Evolutionary conservation across 2,329 filamentous ascomycete genomes (phyloP).

Genomic region (Fusarium sp.): DNA sequence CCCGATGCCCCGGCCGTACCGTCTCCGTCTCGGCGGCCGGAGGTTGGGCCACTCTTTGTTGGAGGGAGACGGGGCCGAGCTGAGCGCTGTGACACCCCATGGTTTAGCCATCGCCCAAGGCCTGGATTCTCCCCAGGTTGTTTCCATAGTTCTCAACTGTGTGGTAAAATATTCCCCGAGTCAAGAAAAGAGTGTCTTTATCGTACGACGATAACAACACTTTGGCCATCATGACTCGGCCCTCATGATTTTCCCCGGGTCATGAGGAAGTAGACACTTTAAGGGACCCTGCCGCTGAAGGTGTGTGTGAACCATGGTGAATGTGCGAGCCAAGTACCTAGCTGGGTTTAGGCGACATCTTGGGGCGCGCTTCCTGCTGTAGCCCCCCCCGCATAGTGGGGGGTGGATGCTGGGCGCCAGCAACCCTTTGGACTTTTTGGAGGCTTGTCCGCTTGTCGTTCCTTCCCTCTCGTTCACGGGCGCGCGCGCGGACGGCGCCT

Average conservation of each 20-base stretch:
- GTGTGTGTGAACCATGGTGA: constrained; percentile 9
- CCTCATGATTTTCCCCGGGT: neutral
- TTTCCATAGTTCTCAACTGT: neutral
- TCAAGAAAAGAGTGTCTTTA: neutral
- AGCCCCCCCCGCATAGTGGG: constrained; percentile 33
- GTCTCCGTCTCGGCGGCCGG: constrained; percentile 29
- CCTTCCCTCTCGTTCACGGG: constrained; percentile 5
- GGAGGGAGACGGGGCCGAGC: constrained; percentile 24
- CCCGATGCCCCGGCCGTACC: constrained; percentile 22
- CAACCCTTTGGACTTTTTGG: constrained; percentile 17
- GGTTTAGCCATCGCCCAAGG: neutral
- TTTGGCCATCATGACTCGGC: neutral
- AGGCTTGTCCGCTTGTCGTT: constrained; percentile 14
- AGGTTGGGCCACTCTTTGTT: constrained; percentile 5
- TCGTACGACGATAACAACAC: neutral
- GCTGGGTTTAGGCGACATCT: constrained; percentile 29
- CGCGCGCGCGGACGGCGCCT: neutral
- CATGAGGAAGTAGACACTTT: neutral
- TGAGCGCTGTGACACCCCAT: constrained; percentile 8
- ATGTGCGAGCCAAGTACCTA: constrained; percentile 25
- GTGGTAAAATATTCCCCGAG: neutral
- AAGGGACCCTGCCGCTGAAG: neutral
- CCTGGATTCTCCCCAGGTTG: neutral
- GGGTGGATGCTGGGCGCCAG: constrained; percentile 1
- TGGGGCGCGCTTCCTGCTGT: constrained; percentile 21